These are phyloP conservation scores for Entomortierella beljakovae DNA, from an alignment of 192 early-diverging fungal genomes.

Conservation along the genomic window DNA sequence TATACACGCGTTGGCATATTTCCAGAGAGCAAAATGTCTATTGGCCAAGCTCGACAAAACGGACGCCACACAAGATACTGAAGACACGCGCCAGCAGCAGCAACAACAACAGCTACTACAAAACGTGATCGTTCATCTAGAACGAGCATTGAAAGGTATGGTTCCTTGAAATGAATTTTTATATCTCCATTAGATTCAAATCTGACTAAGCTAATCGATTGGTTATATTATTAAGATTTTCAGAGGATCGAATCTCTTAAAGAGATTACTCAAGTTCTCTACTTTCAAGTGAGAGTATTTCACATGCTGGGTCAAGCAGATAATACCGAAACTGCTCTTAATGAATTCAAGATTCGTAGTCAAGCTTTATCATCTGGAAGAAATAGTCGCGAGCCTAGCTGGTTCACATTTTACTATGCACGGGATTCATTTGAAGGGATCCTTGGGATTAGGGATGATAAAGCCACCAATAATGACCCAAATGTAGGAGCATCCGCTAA, in stretches of 20 bases:
- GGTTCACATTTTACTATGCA: conserved; percentile 39
- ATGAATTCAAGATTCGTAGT: neutral
- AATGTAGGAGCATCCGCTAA: neutral
- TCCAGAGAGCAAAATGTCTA: conserved; percentile 36
- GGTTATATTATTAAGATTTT: conserved; percentile 11
- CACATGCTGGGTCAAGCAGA: conserved; percentile 1
- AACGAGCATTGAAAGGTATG: conserved; percentile 5
- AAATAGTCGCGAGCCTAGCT: conserved; percentile 28
- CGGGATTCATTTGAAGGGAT: conserved; percentile 32
- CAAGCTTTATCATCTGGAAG: neutral
- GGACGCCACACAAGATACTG: neutral
- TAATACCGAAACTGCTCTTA: neutral
- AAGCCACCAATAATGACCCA: neutral
- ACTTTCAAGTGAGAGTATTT: conserved; percentile 23
- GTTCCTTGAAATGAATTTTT: neutral
- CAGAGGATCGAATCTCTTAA: conserved; percentile 16
- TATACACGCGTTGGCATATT: conserved; percentile 30
- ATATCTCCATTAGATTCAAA: neutral
- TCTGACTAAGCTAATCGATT: neutral
- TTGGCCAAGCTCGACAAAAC: conserved; percentile 3
- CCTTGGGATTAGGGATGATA: conserved; percentile 7
- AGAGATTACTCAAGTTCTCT: conserved; percentile 31
- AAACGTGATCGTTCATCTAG: neutral
- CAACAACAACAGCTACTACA: too few relatives aligned
- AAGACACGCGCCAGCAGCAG: neutral